Conservation (phyloP, 108 stramenopile genomes). For the Conticribra weissflogii region DNA sequence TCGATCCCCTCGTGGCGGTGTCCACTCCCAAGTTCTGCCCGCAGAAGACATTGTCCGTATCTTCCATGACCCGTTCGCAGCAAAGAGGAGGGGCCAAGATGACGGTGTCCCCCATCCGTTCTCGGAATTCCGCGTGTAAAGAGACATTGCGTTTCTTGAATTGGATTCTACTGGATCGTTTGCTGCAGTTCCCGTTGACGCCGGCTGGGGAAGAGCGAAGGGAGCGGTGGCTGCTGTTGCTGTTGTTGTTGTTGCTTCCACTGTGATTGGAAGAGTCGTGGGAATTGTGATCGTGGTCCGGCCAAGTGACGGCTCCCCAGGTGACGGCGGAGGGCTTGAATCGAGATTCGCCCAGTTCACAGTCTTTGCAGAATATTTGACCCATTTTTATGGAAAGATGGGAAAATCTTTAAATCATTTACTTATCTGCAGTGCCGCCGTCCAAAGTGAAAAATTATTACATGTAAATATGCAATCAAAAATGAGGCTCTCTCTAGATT, state of each 20-base stretch:
- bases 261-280: conserved; percentile 1
- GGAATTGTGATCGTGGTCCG: background rate
- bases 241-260: too few species aligned
- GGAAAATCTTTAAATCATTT: too few species aligned
- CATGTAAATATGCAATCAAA: too few species aligned
- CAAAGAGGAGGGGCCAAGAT: conserved; percentile 20
- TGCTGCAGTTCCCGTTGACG: too few species aligned
- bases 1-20: conserved; percentile 3
- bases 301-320: conserved; percentile 20
- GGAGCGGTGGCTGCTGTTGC: background rate
- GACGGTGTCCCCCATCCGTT: conserved; percentile 6
- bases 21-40: conserved; percentile 40
- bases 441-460: too few species aligned
- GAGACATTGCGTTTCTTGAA: conserved; percentile 44
- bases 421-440: too few species aligned
- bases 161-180: conserved; percentile 24
- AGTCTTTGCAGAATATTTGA: conserved; percentile 39
- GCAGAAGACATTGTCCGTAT: conserved; percentile 41
- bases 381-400: conserved; percentile 32
- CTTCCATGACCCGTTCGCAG: conserved; percentile 23
- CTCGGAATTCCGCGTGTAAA: conserved; percentile 38
- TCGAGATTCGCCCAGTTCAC: conserved; percentile 1
- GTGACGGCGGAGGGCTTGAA: conserved; percentile 18
- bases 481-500: too few species aligned
- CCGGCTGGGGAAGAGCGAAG: conserved; percentile 8